A percentile compares a stretch with the other conserved stretches of the same genome.
Evolutionary conservation across 2,329 filamentous ascomycete genomes (phyloP).

Genomic region (Lithohypha guttulata): DNA sequence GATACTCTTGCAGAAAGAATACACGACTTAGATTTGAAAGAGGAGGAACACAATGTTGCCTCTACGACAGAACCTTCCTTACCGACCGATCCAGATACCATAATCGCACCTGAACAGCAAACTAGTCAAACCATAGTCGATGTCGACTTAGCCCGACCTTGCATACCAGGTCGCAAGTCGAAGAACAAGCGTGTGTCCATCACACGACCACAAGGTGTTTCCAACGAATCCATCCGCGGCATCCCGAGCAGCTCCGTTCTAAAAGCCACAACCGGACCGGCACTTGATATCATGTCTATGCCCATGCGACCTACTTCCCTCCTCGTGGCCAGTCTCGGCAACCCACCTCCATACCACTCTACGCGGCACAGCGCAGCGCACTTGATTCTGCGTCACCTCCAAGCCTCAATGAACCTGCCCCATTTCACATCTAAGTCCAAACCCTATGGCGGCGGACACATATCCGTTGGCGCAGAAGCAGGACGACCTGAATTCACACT

Average conservation of each 20-base stretch:
- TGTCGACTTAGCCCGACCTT: too few species aligned
- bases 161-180: too few species aligned
- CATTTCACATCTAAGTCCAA: constrained; percentile 37
- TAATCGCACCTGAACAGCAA: too few species aligned
- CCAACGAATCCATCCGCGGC: constrained; percentile 6
- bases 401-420: constrained; percentile 41
- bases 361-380: constrained; percentile 86
- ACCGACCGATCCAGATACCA: too few species aligned
- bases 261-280: neutral
- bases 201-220: neutral
- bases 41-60: too few species aligned
- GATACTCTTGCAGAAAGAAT: too few species aligned
- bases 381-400: constrained; percentile 55
- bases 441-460: constrained; percentile 39
- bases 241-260: constrained; percentile 13
- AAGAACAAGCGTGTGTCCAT: constrained; percentile 8
- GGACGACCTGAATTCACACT: constrained; percentile 49
- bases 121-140: too few species aligned
- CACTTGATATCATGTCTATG: neutral
- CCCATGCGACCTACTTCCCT: constrained; percentile 37
- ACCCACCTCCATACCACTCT: constrained; percentile 61
- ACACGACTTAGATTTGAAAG: too few species aligned
- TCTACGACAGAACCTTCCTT: too few species aligned
- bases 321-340: constrained; percentile 79
- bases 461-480: constrained; percentile 37